A percentile compares a stretch with the other conserved stretches of the same genome.
These are phyloP conservation scores for Pelargonium myrrhifolium DNA, from an alignment of 441 rosid genomes.

Conservation along the genomic window DNA sequence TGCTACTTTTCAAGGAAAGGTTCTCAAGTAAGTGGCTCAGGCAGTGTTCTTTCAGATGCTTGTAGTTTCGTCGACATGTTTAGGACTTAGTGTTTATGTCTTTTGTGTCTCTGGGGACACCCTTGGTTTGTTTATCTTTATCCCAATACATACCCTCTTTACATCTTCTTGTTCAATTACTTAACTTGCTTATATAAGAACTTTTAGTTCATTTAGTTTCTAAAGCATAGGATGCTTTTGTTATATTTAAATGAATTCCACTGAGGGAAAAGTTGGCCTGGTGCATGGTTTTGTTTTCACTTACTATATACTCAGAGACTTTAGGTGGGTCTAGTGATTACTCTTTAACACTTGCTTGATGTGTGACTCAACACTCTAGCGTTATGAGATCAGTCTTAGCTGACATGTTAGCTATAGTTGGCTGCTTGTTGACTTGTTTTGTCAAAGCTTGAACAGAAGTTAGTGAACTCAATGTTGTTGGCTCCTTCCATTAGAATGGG, in stretches of 20 bases:
- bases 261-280: background rate
- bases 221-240: background rate
- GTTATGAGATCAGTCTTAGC: background rate
- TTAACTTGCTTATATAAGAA: background rate
- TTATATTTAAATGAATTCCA: constrained; percentile 4
- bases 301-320: background rate
- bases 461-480: background rate
- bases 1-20: constrained; percentile 76
- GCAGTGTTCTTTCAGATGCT: constrained; percentile 13
- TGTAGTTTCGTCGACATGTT: constrained; percentile 4
- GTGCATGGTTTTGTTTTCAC: constrained; percentile 1
- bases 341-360: background rate
- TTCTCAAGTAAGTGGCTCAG: constrained; percentile 64
- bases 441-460: background rate
- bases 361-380: constrained; percentile 6
- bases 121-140: background rate
- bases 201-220: background rate
- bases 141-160: background rate
- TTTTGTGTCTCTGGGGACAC: constrained; percentile 10
- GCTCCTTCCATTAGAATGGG: background rate
- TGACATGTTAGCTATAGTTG: background rate
- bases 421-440: background rate
- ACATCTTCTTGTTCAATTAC: background rate
- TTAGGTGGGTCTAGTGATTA: background rate
- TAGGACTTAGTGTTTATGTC: background rate